These are phyloP conservation scores for Globisporangium camurandrum DNA, from an alignment of 352 stramenopile genomes.

Conservation along the genomic window DNA sequence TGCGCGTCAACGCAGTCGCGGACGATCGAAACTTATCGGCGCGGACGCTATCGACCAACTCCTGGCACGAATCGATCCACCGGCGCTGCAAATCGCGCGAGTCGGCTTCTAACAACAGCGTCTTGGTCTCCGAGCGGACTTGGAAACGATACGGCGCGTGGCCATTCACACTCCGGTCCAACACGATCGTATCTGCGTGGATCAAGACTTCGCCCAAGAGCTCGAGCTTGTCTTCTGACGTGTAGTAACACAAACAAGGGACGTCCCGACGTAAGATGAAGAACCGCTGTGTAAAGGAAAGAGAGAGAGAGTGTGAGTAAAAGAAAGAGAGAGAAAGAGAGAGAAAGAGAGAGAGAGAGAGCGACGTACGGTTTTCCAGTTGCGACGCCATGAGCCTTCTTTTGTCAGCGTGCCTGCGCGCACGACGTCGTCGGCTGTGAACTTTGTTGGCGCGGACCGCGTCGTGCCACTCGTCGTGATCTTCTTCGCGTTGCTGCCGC, in stretches of 20 bases:
- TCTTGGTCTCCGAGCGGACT: slow-evolving; percentile 44
- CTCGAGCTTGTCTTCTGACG: slow-evolving; percentile 77
- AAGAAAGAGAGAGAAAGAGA: background rate
- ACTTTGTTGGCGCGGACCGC: slow-evolving; percentile 36
- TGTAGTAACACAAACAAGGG: slow-evolving; percentile 76
- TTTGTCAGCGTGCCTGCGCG: slow-evolving; percentile 59
- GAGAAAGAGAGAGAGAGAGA: background rate
- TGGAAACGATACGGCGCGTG: slow-evolving; percentile 64
- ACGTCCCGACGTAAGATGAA: slow-evolving; percentile 73
- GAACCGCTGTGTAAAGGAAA: too few relatives aligned
- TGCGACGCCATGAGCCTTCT: slow-evolving; percentile 76
- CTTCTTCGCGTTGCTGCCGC: too few relatives aligned
- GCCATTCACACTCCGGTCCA: slow-evolving; percentile 47
- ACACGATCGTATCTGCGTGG: slow-evolving; percentile 64
- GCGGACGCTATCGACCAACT: slow-evolving; percentile 54
- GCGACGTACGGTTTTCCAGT: slow-evolving; percentile 65
- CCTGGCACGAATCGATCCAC: slow-evolving; percentile 68
- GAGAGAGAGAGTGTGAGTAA: too few relatives aligned
- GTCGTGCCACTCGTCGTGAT: slow-evolving; percentile 11
- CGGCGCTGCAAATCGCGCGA: slow-evolving; percentile 49
- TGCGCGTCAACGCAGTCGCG: slow-evolving; percentile 10
- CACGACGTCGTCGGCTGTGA: slow-evolving; percentile 64
- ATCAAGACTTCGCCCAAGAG: slow-evolving; percentile 63
- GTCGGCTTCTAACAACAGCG: slow-evolving; percentile 60
- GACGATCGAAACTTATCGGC: slow-evolving; percentile 56